These are phyloP conservation scores for Hibiscus mutabilis DNA, from an alignment of 345 rosid genomes.

Conservation along the genomic window DNA sequence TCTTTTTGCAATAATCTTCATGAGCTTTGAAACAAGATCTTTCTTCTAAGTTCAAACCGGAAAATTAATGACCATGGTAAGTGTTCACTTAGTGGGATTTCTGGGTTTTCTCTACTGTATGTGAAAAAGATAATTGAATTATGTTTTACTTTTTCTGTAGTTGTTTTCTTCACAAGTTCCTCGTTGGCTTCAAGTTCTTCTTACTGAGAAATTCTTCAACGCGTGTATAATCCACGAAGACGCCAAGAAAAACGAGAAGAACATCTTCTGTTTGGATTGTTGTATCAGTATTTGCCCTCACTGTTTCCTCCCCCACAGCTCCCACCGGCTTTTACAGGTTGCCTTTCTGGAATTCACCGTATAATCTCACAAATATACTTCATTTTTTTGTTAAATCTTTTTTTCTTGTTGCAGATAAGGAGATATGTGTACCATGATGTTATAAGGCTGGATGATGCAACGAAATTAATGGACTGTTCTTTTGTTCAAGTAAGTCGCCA, in stretches of 20 bases:
- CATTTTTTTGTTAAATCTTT: not conserved
- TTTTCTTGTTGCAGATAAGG: constrained; percentile 48
- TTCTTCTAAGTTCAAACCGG: constrained; percentile 15
- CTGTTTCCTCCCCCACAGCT: constrained; percentile 54
- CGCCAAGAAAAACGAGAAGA: constrained; percentile 73
- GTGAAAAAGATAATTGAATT: constrained; percentile 4
- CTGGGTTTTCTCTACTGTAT: not conserved
- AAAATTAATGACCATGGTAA: constrained; percentile 26
- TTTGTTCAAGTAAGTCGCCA: constrained; percentile 52
- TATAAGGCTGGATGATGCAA: constrained; percentile 57
- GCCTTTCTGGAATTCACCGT: too few species aligned
- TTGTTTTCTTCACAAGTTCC: constrained; percentile 30
- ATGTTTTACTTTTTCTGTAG: constrained; percentile 4
- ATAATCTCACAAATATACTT: too few species aligned
- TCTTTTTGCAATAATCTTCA: constrained; percentile 15
- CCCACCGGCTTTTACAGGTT: constrained; percentile 83
- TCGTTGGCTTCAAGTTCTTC: constrained; percentile 52
- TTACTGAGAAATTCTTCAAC: constrained; percentile 73
- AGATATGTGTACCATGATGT: constrained; percentile 87
- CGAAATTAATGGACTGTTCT: constrained; percentile 67
- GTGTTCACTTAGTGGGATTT: not conserved
- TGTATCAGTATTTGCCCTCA: constrained; percentile 73
- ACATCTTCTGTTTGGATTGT: constrained; percentile 74
- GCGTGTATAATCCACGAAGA: constrained; percentile 64
- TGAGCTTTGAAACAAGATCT: constrained; percentile 8